phyloP scores from a whole-genome alignment of 1,284 basidiomycete species.

The Stygiomarasmius scandens region DNA sequence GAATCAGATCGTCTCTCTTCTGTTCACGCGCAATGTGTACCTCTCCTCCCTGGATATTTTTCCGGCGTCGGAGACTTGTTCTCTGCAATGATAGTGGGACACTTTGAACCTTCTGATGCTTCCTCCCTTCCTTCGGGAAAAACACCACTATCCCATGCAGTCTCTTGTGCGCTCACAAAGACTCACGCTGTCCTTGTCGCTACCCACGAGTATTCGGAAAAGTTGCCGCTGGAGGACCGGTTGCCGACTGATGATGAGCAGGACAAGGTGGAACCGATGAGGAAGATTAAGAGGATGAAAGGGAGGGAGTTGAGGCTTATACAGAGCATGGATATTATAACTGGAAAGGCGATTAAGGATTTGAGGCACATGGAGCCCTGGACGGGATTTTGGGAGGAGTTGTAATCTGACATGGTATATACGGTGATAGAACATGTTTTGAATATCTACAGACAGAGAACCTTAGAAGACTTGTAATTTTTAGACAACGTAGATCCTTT shows the following conservation, averaged over 20 bases:
- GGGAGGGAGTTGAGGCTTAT: constrained; percentile 82
- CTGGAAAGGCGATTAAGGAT: constrained; percentile 31
- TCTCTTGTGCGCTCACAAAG: constrained; percentile 75
- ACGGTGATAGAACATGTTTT: too few species aligned
- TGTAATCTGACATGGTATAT: background rate
- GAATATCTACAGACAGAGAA: too few species aligned
- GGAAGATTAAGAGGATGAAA: constrained; percentile 73
- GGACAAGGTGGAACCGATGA: constrained; percentile 64
- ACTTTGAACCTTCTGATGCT: constrained; percentile 54
- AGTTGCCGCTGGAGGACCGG: constrained; percentile 59
- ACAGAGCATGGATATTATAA: constrained; percentile 65
- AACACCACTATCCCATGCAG: constrained; percentile 55
- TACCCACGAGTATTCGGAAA: constrained; percentile 64
- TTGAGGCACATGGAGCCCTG: constrained; percentile 37
- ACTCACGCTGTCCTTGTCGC: constrained; percentile 83
- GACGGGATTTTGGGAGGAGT: constrained; percentile 38
- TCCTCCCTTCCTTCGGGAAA: constrained; percentile 13
- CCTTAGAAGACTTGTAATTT: too few species aligned
- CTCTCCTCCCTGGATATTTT: constrained; percentile 89
- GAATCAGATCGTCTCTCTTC: constrained; percentile 32
- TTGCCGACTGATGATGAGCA: constrained; percentile 72
- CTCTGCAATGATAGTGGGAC: constrained; percentile 88
- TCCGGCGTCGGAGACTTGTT: constrained; percentile 97
- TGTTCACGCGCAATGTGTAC: constrained; percentile 75
- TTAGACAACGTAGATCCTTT: too few species aligned